Conservation (phyloP, 2,329 filamentous ascomycete genomes). For the Tothia fuscella region DNA sequence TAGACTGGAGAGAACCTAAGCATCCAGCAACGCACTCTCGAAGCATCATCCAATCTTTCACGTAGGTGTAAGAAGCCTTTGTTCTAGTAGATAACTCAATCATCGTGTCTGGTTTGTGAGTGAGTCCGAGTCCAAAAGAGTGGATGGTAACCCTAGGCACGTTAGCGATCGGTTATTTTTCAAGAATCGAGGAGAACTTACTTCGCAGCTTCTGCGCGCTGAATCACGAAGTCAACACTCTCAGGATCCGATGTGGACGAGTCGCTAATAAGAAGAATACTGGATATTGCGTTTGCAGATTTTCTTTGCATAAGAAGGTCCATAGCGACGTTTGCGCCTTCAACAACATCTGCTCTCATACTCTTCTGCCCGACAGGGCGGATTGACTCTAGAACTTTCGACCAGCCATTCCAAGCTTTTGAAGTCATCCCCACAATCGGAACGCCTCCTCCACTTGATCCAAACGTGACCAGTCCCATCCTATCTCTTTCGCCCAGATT, state of each 20-base stretch:
- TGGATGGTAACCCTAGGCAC: constrained; percentile 72
- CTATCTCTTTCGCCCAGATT: constrained; percentile 85
- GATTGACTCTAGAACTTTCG: constrained; percentile 73
- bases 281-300: constrained; percentile 87
- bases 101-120: constrained; percentile 97
- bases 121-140: constrained; percentile 90
- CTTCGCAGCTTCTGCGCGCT: constrained; percentile 92
- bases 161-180: constrained; percentile 14
- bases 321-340: constrained; percentile 97
- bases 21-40: constrained; percentile 92
- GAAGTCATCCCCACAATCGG: constrained; percentile 97
- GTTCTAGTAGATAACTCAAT: constrained; percentile 91
- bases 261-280: constrained; percentile 93
- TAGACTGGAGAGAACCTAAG: constrained; percentile 78
- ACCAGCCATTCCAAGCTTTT: constrained; percentile 88
- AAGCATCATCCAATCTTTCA: constrained; percentile 99
- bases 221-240: constrained; percentile 95
- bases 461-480: constrained; percentile 95
- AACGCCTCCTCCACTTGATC: constrained; percentile 83
- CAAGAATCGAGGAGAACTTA: constrained; percentile 34
- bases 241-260: constrained; percentile 89
- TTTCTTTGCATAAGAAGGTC: constrained; percentile 96
- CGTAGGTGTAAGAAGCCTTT: constrained; percentile 94
- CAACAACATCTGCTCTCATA: constrained; percentile 88
- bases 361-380: constrained; percentile 94